Percentiles rank a stretch among this genome's conserved stretches.
Evolutionary conservation across 306 rosid species (phyloP).

Genomic region (Psophocarpus tetragonolobus): DNA sequence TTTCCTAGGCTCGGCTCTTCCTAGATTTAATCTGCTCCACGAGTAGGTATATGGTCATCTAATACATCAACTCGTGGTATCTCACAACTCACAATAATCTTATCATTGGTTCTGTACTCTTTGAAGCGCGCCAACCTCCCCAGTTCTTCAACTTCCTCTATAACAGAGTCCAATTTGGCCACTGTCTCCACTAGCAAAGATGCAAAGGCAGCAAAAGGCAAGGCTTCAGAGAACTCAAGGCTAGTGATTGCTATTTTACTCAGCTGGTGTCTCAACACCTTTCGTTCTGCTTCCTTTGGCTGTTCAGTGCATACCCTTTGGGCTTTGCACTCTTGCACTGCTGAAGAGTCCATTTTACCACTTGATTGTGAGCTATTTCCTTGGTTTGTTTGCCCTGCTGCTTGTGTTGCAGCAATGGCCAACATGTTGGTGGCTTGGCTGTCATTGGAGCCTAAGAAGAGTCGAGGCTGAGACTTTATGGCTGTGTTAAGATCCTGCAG

Average conservation of each 20-base stretch:
- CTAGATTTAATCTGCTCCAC: conserved; percentile 45
- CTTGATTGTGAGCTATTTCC: conserved; percentile 48
- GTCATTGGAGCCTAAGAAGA: conserved; percentile 69
- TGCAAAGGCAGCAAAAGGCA: conserved; percentile 91
- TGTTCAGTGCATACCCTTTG: conserved; percentile 35
- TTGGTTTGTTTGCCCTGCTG: conserved; percentile 34
- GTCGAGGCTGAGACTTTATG: conserved; percentile 79
- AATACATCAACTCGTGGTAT: conserved; percentile 42
- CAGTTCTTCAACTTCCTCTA: conserved; percentile 70
- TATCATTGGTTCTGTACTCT: conserved; percentile 55
- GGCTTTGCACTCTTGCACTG: conserved; percentile 57
- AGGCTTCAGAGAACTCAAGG: conserved; percentile 86
- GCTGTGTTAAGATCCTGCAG: conserved; percentile 73
- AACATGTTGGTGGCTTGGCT: conserved; percentile 57
- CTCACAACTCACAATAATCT: conserved; percentile 47
- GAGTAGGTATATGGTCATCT: conserved; percentile 47
- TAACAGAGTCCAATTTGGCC: conserved; percentile 73
- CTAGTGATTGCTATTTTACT: conserved; percentile 74
- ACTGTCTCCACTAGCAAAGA: conserved; percentile 81
- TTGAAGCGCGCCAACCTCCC: conserved; percentile 73
- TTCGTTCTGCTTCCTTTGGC: conserved; percentile 44
- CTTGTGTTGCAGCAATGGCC: conserved; percentile 45
- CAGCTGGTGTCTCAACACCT: conserved; percentile 59
- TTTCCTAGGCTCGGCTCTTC: not conserved
- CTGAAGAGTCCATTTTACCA: conserved; percentile 69